Base-by-base conservation (phyloP, 345 rosid genomes). In the Rhodomyrtus tomentosa region DNA sequence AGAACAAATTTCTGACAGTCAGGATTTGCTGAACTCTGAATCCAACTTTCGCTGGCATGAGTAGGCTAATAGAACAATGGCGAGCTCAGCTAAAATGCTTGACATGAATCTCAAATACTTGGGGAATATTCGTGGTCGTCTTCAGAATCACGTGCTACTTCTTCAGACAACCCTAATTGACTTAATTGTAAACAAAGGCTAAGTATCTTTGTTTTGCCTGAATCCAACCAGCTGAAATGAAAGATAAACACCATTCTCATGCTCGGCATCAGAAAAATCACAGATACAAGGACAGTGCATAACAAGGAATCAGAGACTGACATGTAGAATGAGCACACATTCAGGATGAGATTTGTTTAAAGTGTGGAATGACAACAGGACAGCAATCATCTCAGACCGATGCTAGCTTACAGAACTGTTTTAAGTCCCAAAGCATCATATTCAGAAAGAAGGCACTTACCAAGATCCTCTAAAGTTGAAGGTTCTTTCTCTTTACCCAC, bases 391-490 rank as follows among this genome's bases (percentile, higher is more conserved):
- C 45, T 68, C 79, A 68, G 5, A 68, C 24, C 10, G 3, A 53
- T 53, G 55, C 55, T 21, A 53, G 55, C 55, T 53, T 53, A 53
- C 24, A 7, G 55, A 20, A 53, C 24, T 21, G 55, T 53, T 68
- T 68, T 68, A 9, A 68, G 79, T 36, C 79, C 29, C 45, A 42
- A 20, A 36, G 79, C 45, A 68, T 8, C 36, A 18, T 36, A 68
- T 36, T 18, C 29, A 12, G 40, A 81, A 58, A 45, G 45, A 62
- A 73, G 48, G 50, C 83, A 83, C 88, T 87, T 90, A 95, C 99
- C 99, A 50, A 95, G 95, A 93, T 95, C 99, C 89, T 95, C 99
- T 85, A 94, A 82, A 55, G 90, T 89, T 1, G 99, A 95, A 82
- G 98, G 94, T 73, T 92, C 95, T 56, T 90, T 91, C 84, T 86